Evolutionary conservation across 768 basidiomycete species (phyloP).

Genomic region (Mycena pura): DNA sequence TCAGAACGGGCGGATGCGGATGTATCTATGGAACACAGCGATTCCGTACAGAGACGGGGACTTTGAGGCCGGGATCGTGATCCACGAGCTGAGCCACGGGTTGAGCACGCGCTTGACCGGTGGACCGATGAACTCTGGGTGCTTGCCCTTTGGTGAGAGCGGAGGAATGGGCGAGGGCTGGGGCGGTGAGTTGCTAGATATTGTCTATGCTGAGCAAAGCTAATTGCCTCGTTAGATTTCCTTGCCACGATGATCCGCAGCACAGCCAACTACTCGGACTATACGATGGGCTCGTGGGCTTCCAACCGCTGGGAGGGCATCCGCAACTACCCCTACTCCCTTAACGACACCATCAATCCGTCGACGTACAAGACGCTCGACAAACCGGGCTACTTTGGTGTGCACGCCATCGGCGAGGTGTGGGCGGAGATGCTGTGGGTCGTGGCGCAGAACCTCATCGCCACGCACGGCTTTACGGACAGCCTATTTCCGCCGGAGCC

Average conservation of each 20-base stretch:
- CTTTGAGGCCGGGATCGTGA: conserved; percentile 95
- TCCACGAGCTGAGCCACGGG: conserved; percentile 89
- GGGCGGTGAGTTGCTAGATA: conserved; percentile 65
- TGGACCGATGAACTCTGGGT: conserved; percentile 90
- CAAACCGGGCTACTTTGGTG: conserved; percentile 93
- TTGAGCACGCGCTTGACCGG: conserved; percentile 94
- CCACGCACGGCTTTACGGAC: conserved; percentile 81
- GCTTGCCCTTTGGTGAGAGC: conserved; percentile 94
- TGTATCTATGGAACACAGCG: conserved; percentile 96
- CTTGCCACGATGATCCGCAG: conserved; percentile 88
- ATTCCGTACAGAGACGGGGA: conserved; percentile 94
- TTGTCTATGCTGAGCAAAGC: not conserved
- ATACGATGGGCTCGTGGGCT: conserved; percentile 95
- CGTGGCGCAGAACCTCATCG: conserved; percentile 73
- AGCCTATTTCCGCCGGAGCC: conserved; percentile 84
- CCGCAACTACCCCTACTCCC: conserved; percentile 87
- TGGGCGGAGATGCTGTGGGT: conserved; percentile 95
- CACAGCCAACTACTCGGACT: conserved; percentile 75
- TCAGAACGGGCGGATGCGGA: conserved; percentile 90
- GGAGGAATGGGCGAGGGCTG: conserved; percentile 99
- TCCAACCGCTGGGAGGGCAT: conserved; percentile 80
- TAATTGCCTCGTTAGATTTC: conserved; percentile 56
- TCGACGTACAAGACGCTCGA: conserved; percentile 95
- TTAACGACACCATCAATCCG: conserved; percentile 78
- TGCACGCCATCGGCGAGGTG: conserved; percentile 91